phyloP scores from a whole-genome alignment of 108 stramenopile species.

The Chaetoceros tenuissimus region DNA sequence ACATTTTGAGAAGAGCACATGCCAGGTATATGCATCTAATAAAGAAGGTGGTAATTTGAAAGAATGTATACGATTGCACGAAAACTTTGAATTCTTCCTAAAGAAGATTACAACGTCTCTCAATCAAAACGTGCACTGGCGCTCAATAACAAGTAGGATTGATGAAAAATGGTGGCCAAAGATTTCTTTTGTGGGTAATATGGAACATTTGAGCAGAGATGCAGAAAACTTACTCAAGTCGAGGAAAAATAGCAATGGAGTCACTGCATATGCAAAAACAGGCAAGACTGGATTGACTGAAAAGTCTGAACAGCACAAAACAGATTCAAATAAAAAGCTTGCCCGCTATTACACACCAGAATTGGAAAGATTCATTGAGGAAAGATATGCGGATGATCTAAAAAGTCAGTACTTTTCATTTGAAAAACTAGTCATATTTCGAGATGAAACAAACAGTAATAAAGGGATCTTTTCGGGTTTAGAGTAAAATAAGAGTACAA shows the following conservation, averaged over 20 bases:
- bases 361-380: not conserved
- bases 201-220: slow-evolving; percentile 27
- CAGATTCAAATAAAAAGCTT: not conserved
- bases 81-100: not conserved
- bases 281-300: slow-evolving; percentile 34
- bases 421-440: not conserved
- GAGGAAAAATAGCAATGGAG: slow-evolving; percentile 2
- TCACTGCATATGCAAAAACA: slow-evolving; percentile 33
- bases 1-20: not conserved
- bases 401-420: not conserved
- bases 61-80: not conserved
- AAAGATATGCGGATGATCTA: not conserved
- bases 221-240: slow-evolving; percentile 14
- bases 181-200: slow-evolving; percentile 35
- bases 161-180: slow-evolving; percentile 30
- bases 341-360: slow-evolving; percentile 4
- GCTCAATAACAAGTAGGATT: slow-evolving; percentile 23
- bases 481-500: too few relatives aligned
- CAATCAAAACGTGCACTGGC: slow-evolving; percentile 25
- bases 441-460: not conserved
- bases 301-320: slow-evolving; percentile 16
- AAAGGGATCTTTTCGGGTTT: too few relatives aligned
- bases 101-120: not conserved
- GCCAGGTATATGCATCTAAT: not conserved
- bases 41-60: not conserved